Conservation (phyloP, 1,284 basidiomycete genomes). For the Trametes versicolor region DNA sequence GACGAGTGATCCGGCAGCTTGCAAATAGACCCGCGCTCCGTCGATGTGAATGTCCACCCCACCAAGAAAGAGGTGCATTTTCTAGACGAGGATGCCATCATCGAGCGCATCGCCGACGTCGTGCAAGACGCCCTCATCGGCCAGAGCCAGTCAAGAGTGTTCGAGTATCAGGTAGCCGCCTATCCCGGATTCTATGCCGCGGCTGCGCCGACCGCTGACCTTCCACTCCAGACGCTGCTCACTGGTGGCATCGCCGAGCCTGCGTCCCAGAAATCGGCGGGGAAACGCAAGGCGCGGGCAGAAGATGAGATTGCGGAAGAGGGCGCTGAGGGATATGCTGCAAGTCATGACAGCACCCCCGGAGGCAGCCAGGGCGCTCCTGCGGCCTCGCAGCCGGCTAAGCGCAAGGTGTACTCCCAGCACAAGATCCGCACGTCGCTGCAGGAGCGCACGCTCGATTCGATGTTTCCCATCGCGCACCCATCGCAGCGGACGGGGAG, state of each 20-base stretch:
- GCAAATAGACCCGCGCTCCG: conserved; percentile 84
- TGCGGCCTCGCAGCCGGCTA: conserved; percentile 26
- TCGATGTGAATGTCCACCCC: conserved; percentile 99
- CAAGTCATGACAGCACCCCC: background rate
- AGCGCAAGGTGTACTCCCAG: conserved; percentile 72
- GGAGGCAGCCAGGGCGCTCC: conserved; percentile 7
- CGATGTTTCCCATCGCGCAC: conserved; percentile 82
- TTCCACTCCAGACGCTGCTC: conserved; percentile 62
- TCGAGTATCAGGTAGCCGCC: conserved; percentile 81
- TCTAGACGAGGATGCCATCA: conserved; percentile 91
- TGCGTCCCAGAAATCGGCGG: conserved; percentile 57
- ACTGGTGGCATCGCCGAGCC: conserved; percentile 58
- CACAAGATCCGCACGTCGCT: conserved; percentile 94
- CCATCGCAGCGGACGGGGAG: conserved; percentile 50
- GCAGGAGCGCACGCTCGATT: conserved; percentile 90
- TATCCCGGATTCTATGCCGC: background rate
- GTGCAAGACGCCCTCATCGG: conserved; percentile 75
- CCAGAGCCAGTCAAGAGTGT: conserved; percentile 76
- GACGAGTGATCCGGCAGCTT: conserved; percentile 57
- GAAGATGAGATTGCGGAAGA: conserved; percentile 48
- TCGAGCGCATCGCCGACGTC: conserved; percentile 80
- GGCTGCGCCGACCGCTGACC: background rate
- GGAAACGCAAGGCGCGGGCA: conserved; percentile 48
- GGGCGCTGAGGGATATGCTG: conserved; percentile 5
- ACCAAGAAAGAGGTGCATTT: conserved; percentile 98